Evolutionary conservation across 2,329 filamentous ascomycete species (phyloP), one percentile per base, ranked within the genome.

Genomic region (Epichloe sibirici): DNA sequence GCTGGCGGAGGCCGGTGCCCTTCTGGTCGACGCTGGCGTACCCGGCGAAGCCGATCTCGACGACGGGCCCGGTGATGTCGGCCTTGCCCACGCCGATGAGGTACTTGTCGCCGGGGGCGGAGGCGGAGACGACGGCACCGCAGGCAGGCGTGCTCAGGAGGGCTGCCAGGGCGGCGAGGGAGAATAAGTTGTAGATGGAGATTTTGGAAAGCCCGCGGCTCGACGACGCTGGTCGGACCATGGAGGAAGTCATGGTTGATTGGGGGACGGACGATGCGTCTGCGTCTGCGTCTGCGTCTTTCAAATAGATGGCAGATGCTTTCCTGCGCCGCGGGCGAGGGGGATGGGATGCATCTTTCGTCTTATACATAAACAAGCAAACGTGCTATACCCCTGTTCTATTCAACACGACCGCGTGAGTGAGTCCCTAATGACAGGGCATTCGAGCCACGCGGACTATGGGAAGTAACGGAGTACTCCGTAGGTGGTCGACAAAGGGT

Each of bases 21-120:
- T 85, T 71, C 70, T 97, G 91, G 43, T 79, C 79, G n/a, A 84
- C 74, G 66, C 90, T 86, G 35, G 91, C 91, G 72, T 96, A 96
- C 56, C 90, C 90, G 76, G 91, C 93, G 65, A 96, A 78, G 61
- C 89, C 90, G 63, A 96, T 79, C 67, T 96, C 89, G 23, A 94
- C 90, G 12, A 94, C 88, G 0, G 90, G 89, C 2, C 87, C 77
- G 0, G 78, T 81, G 58, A 81, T 78, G 58, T 81, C 78, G 5
- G 73, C 76, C 63, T 79, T 80, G 46, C 77, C 77, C 2, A 77
- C 75, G 17, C 77, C 78, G 45, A 81, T 62, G 37, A 79, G 69
- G 55, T 79, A 80, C 54, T 62, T 64, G 52, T 68, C 64, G 25
- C 66, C 61, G 31, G 46, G 35, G 0, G 43, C 25, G 31, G 46